Evolutionary conservation across 768 basidiomycete species (phyloP).

Genomic region (Tylopilus balloui): DNA sequence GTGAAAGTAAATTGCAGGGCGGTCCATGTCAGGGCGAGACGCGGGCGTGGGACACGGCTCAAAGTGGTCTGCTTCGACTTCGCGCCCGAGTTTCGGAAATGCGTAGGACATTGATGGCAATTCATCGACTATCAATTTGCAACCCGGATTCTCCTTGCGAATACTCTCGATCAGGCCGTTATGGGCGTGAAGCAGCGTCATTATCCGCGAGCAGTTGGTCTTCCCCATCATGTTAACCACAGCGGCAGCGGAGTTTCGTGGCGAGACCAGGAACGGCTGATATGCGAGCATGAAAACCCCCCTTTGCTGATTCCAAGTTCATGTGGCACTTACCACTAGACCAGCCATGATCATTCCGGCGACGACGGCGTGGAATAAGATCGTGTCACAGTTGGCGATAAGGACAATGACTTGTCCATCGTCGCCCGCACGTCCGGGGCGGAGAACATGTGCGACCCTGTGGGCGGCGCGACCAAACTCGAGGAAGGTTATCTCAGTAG

Average conservation of each 20-base stretch:
- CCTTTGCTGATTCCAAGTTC: background rate
- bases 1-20: background rate
- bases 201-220: slow-evolving; percentile 15
- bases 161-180: slow-evolving; percentile 8
- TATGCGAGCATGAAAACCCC: background rate
- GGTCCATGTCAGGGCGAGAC: background rate
- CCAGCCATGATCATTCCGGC: background rate
- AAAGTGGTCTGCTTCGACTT: background rate
- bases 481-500: slow-evolving; percentile 5
- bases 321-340: background rate
- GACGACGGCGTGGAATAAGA: background rate
- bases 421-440: background rate
- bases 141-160: background rate
- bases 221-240: slow-evolving; percentile 21
- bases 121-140: background rate
- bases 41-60: background rate
- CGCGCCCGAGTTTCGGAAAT: background rate
- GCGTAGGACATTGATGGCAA: background rate
- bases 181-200: slow-evolving; percentile 16
- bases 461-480: background rate
- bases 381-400: background rate
- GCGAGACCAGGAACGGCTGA: slow-evolving; percentile 34
- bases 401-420: background rate
- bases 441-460: background rate
- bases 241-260: slow-evolving; percentile 42